Conservation (phyloP, 768 basidiomycete species). For the Hydnum rufescens region DNA sequence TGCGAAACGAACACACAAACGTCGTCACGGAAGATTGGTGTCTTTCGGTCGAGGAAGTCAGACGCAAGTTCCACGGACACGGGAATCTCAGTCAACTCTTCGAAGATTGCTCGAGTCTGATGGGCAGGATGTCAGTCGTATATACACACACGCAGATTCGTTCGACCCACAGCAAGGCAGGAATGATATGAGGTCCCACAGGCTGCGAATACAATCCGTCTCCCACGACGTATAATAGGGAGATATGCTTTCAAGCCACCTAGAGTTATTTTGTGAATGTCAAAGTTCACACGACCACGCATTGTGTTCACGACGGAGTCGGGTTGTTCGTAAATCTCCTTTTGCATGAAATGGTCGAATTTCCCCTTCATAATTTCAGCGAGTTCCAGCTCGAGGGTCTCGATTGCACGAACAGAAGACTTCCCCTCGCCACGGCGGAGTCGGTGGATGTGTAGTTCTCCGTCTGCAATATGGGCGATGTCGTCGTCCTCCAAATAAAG, state of each 20-base stretch:
- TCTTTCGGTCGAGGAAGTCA: constrained; percentile 97
- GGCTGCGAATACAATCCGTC: constrained; percentile 92
- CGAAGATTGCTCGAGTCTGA: constrained; percentile 82
- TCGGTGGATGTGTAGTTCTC: constrained; percentile 97
- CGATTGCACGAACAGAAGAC: constrained; percentile 77
- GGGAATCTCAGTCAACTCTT: constrained; percentile 96
- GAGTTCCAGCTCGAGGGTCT: constrained; percentile 94
- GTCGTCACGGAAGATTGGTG: constrained; percentile 98
- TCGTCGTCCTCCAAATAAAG: constrained; percentile 98
- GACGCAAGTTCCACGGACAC: constrained; percentile 92
- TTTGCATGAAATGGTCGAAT: constrained; percentile 99
- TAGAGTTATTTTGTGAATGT: constrained; percentile 73
- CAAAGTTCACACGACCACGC: constrained; percentile 99
- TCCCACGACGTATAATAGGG: constrained; percentile 83
- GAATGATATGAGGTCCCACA: constrained; percentile 99
- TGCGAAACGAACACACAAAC: constrained; percentile 92
- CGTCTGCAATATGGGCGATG: constrained; percentile 91
- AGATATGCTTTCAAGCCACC: constrained; percentile 92
- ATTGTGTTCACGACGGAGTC: constrained; percentile 99
- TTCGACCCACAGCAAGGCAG: constrained; percentile 42
- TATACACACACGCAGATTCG: not conserved
- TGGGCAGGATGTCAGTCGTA: not conserved
- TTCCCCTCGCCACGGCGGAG: constrained; percentile 59
- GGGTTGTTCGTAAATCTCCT: constrained; percentile 98
- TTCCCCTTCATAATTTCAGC: constrained; percentile 99